A percentile compares a stretch with the other conserved stretches of the same genome.
These are phyloP conservation scores for Ophiostoma ulmi DNA, from an alignment of 2,329 filamentous ascomycete species.

Conservation along the genomic window DNA sequence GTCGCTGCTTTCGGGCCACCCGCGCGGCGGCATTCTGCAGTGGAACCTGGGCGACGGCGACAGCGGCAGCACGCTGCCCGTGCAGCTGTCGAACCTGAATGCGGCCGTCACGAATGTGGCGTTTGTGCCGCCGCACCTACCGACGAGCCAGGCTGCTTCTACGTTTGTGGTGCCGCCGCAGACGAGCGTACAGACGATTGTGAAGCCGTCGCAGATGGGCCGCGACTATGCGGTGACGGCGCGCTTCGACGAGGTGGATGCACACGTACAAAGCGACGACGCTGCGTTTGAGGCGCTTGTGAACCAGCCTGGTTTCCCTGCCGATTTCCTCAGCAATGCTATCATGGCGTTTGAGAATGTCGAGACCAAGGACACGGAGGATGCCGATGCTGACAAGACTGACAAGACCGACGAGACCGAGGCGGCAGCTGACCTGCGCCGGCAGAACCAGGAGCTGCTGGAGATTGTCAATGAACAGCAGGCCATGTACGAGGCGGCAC, in stretches of 20 bases:
- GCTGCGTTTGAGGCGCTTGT: slow-evolving; percentile 43
- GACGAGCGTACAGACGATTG: slow-evolving; percentile 49
- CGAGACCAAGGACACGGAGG: slow-evolving; percentile 19
- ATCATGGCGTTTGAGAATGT: slow-evolving; percentile 43
- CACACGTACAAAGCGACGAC: neutral
- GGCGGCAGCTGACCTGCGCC: slow-evolving; percentile 30
- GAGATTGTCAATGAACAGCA: slow-evolving; percentile 39
- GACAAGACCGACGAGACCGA: slow-evolving; percentile 28
- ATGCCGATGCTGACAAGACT: slow-evolving; percentile 25
- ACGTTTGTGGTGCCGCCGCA: slow-evolving; percentile 18
- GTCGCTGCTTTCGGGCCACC: slow-evolving; percentile 72
- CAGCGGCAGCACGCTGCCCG: slow-evolving; percentile 43
- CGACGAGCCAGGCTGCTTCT: slow-evolving; percentile 32
- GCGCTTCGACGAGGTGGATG: slow-evolving; percentile 50
- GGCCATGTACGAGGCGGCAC: slow-evolving; percentile 35
- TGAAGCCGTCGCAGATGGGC: slow-evolving; percentile 73
- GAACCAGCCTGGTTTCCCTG: slow-evolving; percentile 44
- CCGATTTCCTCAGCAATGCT: slow-evolving; percentile 46
- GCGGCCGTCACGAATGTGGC: slow-evolving; percentile 76
- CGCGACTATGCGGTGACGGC: slow-evolving; percentile 61
- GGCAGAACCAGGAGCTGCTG: slow-evolving; percentile 38
- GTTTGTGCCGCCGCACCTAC: slow-evolving; percentile 61
- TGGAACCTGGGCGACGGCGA: slow-evolving; percentile 67
- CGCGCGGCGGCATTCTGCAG: slow-evolving; percentile 67
- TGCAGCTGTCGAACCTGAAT: slow-evolving; percentile 66